phyloP scores from a whole-genome alignment of 2,329 filamentous ascomycete genomes.

The Blastomyces silverae region DNA sequence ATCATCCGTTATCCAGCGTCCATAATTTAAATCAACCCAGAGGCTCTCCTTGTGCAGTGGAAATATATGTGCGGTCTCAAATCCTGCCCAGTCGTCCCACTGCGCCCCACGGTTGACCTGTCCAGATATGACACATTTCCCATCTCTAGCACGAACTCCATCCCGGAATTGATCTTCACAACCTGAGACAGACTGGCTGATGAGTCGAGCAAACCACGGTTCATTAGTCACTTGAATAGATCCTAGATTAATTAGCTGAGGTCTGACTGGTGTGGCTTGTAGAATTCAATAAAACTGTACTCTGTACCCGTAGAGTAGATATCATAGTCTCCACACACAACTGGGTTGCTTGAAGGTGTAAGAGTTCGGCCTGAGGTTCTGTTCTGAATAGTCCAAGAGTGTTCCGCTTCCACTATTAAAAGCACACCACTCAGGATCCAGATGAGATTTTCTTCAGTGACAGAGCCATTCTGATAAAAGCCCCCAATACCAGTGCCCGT shows the following conservation, averaged over 20 bases:
- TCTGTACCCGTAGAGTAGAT: constrained; percentile 18
- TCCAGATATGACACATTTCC: constrained; percentile 24
- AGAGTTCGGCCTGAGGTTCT: not conserved
- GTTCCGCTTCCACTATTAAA: constrained; percentile 14
- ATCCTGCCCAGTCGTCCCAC: constrained; percentile 18
- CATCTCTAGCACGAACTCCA: constrained; percentile 23
- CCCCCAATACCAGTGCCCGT: constrained; percentile 16
- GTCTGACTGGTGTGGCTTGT: not conserved
- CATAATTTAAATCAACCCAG: constrained; percentile 23
- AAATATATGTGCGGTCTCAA: constrained; percentile 27
- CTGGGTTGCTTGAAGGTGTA: constrained; percentile 14
- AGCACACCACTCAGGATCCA: constrained; percentile 16
- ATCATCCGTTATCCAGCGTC: constrained; percentile 22
- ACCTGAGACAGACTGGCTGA: constrained; percentile 16
- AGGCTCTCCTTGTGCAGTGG: constrained; percentile 23
- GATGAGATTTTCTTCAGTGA: constrained; percentile 18
- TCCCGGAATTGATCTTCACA: constrained; percentile 21
- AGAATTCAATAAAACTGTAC: no score
- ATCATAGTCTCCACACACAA: constrained; percentile 20
- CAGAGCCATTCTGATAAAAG: constrained; percentile 16
- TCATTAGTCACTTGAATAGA: constrained; percentile 20
- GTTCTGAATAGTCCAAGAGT: constrained; percentile 3
- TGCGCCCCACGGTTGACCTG: constrained; percentile 16
- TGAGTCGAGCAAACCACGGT: constrained; percentile 17
- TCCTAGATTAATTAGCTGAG: constrained; percentile 19